A percentile compares a stretch with the other conserved stretches of the same genome.
These are phyloP conservation scores for Pseudocercospora macadamiae DNA, from an alignment of 2,329 filamentous ascomycete genomes.

Conservation along the genomic window DNA sequence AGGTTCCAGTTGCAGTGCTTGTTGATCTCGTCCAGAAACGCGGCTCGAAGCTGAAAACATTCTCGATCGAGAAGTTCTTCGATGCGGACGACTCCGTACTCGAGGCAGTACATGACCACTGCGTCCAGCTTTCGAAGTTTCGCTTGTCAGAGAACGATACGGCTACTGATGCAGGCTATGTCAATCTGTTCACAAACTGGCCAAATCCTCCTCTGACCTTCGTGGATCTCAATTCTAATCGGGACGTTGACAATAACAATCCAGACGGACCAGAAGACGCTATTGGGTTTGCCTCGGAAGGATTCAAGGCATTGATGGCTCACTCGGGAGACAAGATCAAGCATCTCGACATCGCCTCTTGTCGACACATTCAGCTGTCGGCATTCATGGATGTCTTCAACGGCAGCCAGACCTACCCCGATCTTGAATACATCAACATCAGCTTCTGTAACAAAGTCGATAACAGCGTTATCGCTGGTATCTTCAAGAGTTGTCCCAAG, in stretches of 20 bases:
- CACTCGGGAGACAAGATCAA: constrained; percentile 73
- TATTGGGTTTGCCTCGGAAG: constrained; percentile 73
- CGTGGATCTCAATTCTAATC: constrained; percentile 76
- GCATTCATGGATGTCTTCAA: constrained; percentile 77
- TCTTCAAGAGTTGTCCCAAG: constrained; percentile 52
- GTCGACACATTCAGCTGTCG: constrained; percentile 74
- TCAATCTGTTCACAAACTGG: constrained; percentile 75
- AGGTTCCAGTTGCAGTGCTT: constrained; percentile 61
- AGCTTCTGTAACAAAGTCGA: constrained; percentile 60
- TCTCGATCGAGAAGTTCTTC: constrained; percentile 73
- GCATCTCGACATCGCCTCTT: constrained; percentile 77
- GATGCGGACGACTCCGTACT: constrained; percentile 71
- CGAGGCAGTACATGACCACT: constrained; percentile 69
- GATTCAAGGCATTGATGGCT: constrained; percentile 79
- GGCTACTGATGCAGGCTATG: constrained; percentile 76
- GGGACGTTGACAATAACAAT: constrained; percentile 71
- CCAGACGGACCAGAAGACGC: constrained; percentile 65
- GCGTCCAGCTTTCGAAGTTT: constrained; percentile 71
- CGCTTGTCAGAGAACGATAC: constrained; percentile 76
- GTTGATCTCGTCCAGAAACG: constrained; percentile 63
- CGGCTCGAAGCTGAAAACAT: constrained; percentile 70
- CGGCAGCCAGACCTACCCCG: constrained; percentile 64
- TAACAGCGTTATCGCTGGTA: constrained; percentile 57
- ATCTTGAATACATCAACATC: constrained; percentile 68
- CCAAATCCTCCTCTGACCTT: constrained; percentile 69